Conservation (phyloP, 345 rosid species). For the Odontarrhena argentea region DNA sequence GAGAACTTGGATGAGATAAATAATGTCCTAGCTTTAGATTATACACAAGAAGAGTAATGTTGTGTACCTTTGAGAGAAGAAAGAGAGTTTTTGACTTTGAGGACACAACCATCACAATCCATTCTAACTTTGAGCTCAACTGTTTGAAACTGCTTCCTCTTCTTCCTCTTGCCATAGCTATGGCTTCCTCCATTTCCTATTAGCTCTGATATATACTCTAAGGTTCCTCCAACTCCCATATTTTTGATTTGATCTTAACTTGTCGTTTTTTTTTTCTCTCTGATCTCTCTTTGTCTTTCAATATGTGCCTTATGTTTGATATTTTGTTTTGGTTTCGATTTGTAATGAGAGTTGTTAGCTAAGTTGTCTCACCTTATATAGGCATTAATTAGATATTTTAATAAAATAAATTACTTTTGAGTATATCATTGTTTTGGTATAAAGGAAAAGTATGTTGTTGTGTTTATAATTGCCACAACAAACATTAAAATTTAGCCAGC, state of each 20-base stretch:
- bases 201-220: slow-evolving; percentile 78
- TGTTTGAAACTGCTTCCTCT: slow-evolving; percentile 71
- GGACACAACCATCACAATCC: slow-evolving; percentile 99
- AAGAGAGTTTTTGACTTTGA: slow-evolving; percentile 82
- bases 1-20: too few relatives aligned
- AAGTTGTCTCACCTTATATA: slow-evolving; percentile 31
- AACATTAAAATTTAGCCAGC: background rate
- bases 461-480: slow-evolving; percentile 22
- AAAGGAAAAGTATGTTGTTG: slow-evolving; percentile 28
- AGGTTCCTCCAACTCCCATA: slow-evolving; percentile 91
- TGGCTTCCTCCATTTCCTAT: slow-evolving; percentile 50
- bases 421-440: slow-evolving; percentile 30
- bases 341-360: slow-evolving; percentile 30
- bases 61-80: slow-evolving; percentile 76
- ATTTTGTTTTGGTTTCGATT: slow-evolving; percentile 26
- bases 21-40: background rate
- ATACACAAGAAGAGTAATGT: background rate
- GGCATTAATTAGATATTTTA: slow-evolving; percentile 5
- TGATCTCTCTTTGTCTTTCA: slow-evolving; percentile 11
- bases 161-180: slow-evolving; percentile 59
- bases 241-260: slow-evolving; percentile 27
- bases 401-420: slow-evolving; percentile 15
- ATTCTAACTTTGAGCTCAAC: slow-evolving; percentile 93
- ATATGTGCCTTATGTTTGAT: slow-evolving; percentile 17
- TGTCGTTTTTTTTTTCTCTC: background rate